Evolutionary conservation across 1,284 basidiomycete genomes (phyloP), one percentile per base, ranked within the genome.

Genomic region (Ustilago lituana): DNA sequence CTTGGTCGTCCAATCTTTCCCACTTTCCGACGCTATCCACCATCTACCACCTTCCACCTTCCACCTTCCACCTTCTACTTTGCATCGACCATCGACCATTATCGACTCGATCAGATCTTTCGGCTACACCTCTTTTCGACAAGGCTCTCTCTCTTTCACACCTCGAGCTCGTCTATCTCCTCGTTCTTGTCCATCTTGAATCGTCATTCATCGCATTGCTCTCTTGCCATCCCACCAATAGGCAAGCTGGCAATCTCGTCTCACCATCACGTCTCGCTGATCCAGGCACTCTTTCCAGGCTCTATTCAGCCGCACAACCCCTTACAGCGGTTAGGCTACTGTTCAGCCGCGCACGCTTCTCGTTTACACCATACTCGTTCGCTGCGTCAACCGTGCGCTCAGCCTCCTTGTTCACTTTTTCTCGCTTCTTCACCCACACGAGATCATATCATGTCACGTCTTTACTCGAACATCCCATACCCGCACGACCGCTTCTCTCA

Each of bases 231-330:
- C 31, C 9, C 17, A 19, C 33, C 41, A 26, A 35, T 14, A n/a
- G 50, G 32, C 54, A 48, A 50, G 55, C 24, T 36, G 29, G 24
- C 17, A 4, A 0, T n/a, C 39, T 9, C 23, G 5, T 5, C 37
- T 26, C 3, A 8, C 19, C 31, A 47, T 17, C 32, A 55, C 56
- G 38, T 38, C 37, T 32, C 32, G 24, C 38, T 58, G 37, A 37
- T 44, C 23, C 2, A 33, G 32, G 11, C 22, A 1, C 17, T 22
- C 19, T 33, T 14, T 3, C 35, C 38, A 67, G 64, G 64, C 64
- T 67, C 58, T 46, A 61, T 67, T 67, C 51, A 67, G 64, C 64
- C 64, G 57, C 48, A 20, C 37, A 41, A 17, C 14, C 17, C 24
- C 23, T 7, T 10, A 4, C 46, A 31, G 4, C 33, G 29, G 26